These are phyloP conservation scores for Neoboletus subvelutipes DNA, from an alignment of 768 basidiomycete genomes.

Conservation along the genomic window DNA sequence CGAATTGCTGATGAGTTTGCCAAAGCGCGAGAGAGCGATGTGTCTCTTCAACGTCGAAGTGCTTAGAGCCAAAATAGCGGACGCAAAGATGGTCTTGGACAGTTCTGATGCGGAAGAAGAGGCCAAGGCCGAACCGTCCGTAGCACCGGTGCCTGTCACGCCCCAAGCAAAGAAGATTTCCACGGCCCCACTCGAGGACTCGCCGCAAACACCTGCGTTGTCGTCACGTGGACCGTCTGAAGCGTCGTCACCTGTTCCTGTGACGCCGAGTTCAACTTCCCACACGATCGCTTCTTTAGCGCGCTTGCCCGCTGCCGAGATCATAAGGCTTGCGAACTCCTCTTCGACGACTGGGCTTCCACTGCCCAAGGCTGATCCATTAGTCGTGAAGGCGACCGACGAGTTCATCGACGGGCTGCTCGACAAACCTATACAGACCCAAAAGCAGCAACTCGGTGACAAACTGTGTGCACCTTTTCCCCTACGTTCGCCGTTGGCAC, in stretches of 20 bases:
- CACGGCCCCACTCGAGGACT: slow-evolving; percentile 39
- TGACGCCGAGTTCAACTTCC: slow-evolving; percentile 48
- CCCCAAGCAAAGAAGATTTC: slow-evolving; percentile 62
- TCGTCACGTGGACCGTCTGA: slow-evolving; percentile 75
- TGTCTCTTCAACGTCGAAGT: slow-evolving; percentile 88
- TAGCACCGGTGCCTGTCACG: slow-evolving; percentile 47
- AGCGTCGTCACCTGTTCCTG: slow-evolving; percentile 66
- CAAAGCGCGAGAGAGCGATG: slow-evolving; percentile 87
- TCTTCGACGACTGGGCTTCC: slow-evolving; percentile 49
- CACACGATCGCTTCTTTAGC: slow-evolving; percentile 73
- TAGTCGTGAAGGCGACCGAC: slow-evolving; percentile 67
- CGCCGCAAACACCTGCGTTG: slow-evolving; percentile 75
- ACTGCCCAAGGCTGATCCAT: slow-evolving; percentile 67
- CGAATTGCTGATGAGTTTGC: slow-evolving; percentile 79
- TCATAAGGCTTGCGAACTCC: slow-evolving; percentile 62
- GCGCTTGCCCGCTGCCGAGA: slow-evolving; percentile 70
- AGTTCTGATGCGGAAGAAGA: slow-evolving; percentile 61
- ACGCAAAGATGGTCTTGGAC: slow-evolving; percentile 81
- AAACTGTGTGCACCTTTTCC: slow-evolving; percentile 53
- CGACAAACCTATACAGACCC: slow-evolving; percentile 52
- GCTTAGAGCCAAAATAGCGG: slow-evolving; percentile 71
- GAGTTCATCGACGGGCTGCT: slow-evolving; percentile 65
- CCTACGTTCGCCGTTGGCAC: slow-evolving; percentile 10
- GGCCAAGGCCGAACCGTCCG: slow-evolving; percentile 23
- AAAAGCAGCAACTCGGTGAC: slow-evolving; percentile 82